Base-by-base conservation (phyloP, 176 grass and related monocot genomes). In the Panicum miliaceum region DNA sequence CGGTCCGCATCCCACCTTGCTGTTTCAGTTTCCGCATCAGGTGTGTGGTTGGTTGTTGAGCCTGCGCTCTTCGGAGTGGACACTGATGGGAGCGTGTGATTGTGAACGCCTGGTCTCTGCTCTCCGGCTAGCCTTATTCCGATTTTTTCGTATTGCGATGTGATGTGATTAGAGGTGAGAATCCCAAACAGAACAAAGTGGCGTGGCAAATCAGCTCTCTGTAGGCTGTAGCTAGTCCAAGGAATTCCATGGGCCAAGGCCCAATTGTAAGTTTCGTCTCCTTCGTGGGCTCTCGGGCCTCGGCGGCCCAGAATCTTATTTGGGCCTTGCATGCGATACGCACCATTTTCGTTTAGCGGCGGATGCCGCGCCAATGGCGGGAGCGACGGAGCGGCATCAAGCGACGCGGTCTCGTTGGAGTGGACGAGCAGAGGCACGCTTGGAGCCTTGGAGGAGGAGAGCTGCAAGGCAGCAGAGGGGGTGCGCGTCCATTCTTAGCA, bases 401-500 rank as follows among this genome's bases (percentile, higher is more conserved):
- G 11, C 45, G 11, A 46, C 11, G 45, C 45, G 45, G 45, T 13
- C 9, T 46, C 45, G 29, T 32, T 32, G 29, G 29, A 32, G 29
- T n/a, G n/a, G 45, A 42, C 18, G 6, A 22, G 52, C 1, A 3
- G 52, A 54, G 51, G 5, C 34, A 16, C 14, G 7, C 40, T 32
- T 18, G 12, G 8, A n/a, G n/a, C n/a, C n/a, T n/a, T n/a, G n/a
- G n/a, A n/a, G n/a, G n/a, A 59, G 54, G 54, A 23, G 57, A 59
- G n/a, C 57, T 12, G 57, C n/a, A n/a, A 5, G 38, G 40, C 1
- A 12, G 16, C 16, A 23, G 72, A 56, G 35, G 2, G 57, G 14
- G 11, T 13, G 13, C 37, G 58, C 52, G 37, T 73, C 68, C 81
- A 83, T 51, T 83, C 58, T 83, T 83, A 74, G 81, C 42, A 71